A percentile compares a stretch with the other conserved stretches of the same genome.
These are phyloP conservation scores for Xanthoparmelia taractica DNA, from an alignment of 495 filamentous ascomycete genomes.

Conservation along the genomic window DNA sequence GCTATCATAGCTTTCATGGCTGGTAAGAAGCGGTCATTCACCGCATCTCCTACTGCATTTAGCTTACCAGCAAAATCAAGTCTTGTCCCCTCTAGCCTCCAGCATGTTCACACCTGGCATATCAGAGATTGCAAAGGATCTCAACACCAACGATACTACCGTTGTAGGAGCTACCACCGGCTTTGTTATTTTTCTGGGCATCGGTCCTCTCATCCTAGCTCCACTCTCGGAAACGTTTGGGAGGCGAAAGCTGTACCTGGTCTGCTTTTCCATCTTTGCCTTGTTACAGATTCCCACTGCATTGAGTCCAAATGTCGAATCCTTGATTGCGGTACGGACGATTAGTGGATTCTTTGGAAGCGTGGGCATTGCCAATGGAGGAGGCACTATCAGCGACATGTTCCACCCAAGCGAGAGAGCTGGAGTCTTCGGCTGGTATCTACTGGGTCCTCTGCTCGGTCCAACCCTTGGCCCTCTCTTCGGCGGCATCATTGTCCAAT, in stretches of 20 bases:
- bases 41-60: not conserved
- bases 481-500: constrained; percentile 63
- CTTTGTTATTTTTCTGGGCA: constrained; percentile 56
- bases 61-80: constrained; percentile 18
- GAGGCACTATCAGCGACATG: constrained; percentile 72
- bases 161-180: constrained; percentile 32
- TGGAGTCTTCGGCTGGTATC: constrained; percentile 28
- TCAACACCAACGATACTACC: constrained; percentile 25
- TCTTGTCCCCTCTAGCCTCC: constrained; percentile 35
- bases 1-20: constrained; percentile 37
- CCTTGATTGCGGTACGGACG: constrained; percentile 51
- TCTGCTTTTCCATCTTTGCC: constrained; percentile 52
- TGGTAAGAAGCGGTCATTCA: constrained; percentile 14
- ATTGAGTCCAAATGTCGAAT: constrained; percentile 55
- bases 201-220: constrained; percentile 67
- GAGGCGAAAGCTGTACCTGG: constrained; percentile 57
- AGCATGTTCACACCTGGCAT: constrained; percentile 41
- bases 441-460: constrained; percentile 30
- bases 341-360: constrained; percentile 58
- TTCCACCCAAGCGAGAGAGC: constrained; percentile 54
- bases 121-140: constrained; percentile 32
- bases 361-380: constrained; percentile 63
- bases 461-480: constrained; percentile 48
- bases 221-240: constrained; percentile 71
- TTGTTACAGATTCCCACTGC: constrained; percentile 62